Base-by-base conservation (phyloP, 495 filamentous ascomycete species). In the Astrocystis sublimbata region DNA sequence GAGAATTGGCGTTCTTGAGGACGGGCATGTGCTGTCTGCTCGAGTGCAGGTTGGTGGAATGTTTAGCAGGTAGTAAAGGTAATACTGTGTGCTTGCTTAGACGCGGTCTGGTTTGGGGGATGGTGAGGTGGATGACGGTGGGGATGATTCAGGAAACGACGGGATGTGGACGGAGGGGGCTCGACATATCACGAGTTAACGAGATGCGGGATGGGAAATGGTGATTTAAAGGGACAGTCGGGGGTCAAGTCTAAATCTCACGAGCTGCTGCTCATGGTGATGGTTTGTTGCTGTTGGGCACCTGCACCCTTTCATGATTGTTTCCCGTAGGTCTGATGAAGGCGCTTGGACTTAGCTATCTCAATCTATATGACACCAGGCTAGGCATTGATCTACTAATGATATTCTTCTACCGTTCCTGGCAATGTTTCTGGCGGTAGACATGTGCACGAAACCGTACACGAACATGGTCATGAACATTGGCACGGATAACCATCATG, bases 1-100 rank as follows among this genome's bases (percentile, higher is more conserved):
- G 62, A 68, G 68, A 60, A 70, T 62, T 62, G 65, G 70, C 70
- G 71, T 74, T 67, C n/a, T 61, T 61, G 42, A 45, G 35, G 49
- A 30, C 28, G 30, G 59, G 59, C 38, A 38, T 17, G 46, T 33
- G 40, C 9, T 61, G 28, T n/a, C 38, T 54, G 40, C 50, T 54
- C 23, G 43, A n/a, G n/a, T n/a, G n/a, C n/a, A n/a, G 49, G 9
- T 61, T 54, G 49, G 59, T 40, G 28, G 28, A 33, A 38, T 28
- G 12, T 50, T 61, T n/a, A 46, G 35, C 30, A 54, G 59, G 49
- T 47, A 23, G 24, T 17, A 10, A 19, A 21, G n/a, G 3, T 26
- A 13, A 40, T 24, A n/a, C n/a, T 23, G 49, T 28, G 30, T 3
- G 38, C 17, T 23, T 35, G 41, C 12, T 42, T 26, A 46, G 6